These are phyloP conservation scores for Aeschynomene evenia DNA, from an alignment of 306 rosid genomes.

Conservation along the genomic window DNA sequence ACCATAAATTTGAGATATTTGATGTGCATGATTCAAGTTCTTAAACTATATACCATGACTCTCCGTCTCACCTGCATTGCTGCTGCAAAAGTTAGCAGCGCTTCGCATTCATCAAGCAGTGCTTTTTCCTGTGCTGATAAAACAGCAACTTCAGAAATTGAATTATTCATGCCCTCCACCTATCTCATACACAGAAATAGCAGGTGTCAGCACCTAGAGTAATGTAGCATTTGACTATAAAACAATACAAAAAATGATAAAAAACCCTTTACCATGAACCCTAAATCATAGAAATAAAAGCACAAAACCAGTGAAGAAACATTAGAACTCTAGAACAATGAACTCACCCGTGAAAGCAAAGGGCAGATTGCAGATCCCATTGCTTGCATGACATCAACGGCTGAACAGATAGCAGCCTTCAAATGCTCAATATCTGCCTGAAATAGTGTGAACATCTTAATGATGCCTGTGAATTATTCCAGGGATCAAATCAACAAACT, in stretches of 20 bases:
- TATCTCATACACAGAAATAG: slow-evolving; percentile 36
- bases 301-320: neutral
- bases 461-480: slow-evolving; percentile 21
- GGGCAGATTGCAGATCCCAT: slow-evolving; percentile 83
- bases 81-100: slow-evolving; percentile 60
- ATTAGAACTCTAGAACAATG: slow-evolving; percentile 10
- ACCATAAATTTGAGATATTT: neutral
- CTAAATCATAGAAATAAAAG: slow-evolving; percentile 27
- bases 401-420: slow-evolving; percentile 85
- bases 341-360: slow-evolving; percentile 73
- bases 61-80: slow-evolving; percentile 95
- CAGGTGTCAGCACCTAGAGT: slow-evolving; percentile 19
- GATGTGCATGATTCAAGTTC: slow-evolving; percentile 13
- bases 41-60: slow-evolving; percentile 6
- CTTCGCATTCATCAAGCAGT: slow-evolving; percentile 84
- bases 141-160: slow-evolving; percentile 78
- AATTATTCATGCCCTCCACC: slow-evolving; percentile 70
- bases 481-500: slow-evolving; percentile 22
- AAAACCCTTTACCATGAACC: too few species aligned
- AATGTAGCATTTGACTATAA: slow-evolving; percentile 12
- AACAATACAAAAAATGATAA: neutral
- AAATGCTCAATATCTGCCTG: slow-evolving; percentile 87
- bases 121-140: slow-evolving; percentile 81
- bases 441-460: slow-evolving; percentile 24
- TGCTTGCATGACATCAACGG: slow-evolving; percentile 83